Evolutionary conservation across 371 early-diverging fungal genomes (phyloP).

Genomic region (Entomophthora muscae): DNA sequence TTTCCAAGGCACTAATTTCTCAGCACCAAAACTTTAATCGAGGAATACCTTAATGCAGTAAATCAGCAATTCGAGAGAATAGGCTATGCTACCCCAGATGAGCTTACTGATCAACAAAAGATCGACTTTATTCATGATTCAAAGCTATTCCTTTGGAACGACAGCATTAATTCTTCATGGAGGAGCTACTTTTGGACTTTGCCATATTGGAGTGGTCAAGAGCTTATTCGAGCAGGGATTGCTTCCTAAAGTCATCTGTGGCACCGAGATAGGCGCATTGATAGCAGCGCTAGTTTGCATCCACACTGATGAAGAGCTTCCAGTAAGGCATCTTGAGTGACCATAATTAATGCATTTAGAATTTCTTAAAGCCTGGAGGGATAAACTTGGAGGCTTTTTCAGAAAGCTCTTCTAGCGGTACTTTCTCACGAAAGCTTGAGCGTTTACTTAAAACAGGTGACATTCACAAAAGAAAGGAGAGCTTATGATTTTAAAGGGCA

Average conservation of each 20-base stretch:
- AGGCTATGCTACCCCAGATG: slow-evolving; percentile 19
- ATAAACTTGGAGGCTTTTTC: slow-evolving; percentile 44
- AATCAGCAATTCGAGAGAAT: slow-evolving; percentile 36
- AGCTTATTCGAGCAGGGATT: slow-evolving; percentile 39
- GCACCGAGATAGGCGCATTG: slow-evolving; percentile 47
- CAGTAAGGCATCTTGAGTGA: slow-evolving; percentile 18
- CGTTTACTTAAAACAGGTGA: slow-evolving; percentile 36
- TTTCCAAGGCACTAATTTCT: slow-evolving; percentile 1
- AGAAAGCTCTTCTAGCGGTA: slow-evolving; percentile 27
- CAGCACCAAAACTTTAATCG: slow-evolving; percentile 47
- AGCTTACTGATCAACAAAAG: slow-evolving; percentile 30
- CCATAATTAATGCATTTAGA: slow-evolving; percentile 13
- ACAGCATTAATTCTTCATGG: slow-evolving; percentile 53
- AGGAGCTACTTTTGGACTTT: slow-evolving; percentile 47
- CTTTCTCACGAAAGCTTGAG: slow-evolving; percentile 32
- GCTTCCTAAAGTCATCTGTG: slow-evolving; percentile 50
- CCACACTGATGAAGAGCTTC: slow-evolving; percentile 46
- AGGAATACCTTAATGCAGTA: slow-evolving; percentile 47
- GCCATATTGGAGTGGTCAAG: slow-evolving; percentile 58
- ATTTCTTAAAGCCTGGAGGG: slow-evolving; percentile 33
- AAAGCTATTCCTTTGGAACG: slow-evolving; percentile 41
- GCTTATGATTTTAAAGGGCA: slow-evolving; percentile 23
- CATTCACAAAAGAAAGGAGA: not conserved
- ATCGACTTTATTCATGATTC: slow-evolving; percentile 48
- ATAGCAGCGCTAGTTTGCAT: slow-evolving; percentile 53